Evolutionary conservation across 257 asterid genomes (phyloP), one percentile per base, ranked within the genome.

Genomic region (Fraxinus quadrangulata): DNA sequence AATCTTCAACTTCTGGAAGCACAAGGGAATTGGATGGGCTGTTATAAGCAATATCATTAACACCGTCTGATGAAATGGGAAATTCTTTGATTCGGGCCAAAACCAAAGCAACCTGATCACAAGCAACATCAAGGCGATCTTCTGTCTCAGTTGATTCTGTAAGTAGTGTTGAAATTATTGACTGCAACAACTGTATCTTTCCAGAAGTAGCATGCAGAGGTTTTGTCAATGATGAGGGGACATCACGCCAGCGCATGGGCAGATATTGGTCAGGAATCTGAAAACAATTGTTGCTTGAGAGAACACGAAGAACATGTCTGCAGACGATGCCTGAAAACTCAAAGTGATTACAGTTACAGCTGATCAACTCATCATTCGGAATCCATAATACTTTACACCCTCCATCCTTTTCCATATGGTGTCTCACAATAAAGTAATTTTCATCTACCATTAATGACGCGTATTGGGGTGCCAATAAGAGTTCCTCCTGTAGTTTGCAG

Each of bases 301-400:
- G 82, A 63, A 89, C 89, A 23, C 92, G 89, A 21, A 89, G 86
- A 66, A 85, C 70, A n/a, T 87, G 92, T 77, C 94, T 83, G 61
- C 92, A 88, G 39, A 86, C 86, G 72, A 86, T 86, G 78, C 94
- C 92, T 10, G 92, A 83, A 71, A 89, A 88, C 85, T 89, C 94
- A 12, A 88, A 89, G 66, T 83, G 84, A 17, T 82, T 85, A 72
- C 90, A 89, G 67, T 85, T 84, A 79, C 94, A 89, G 39, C 86
- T 83, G 72, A 85, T 82, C 84, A 86, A 78, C 78, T 86, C 94
- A 13, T 86, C 92, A 11, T 77, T 84, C n/a, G 92, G 88, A 66
- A 76, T 85, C 94, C 94, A 89, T 10, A 81, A n/a, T 51, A 89
- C 94, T 75, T 84, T 87, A 87, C 84, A 86, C 37, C 90, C 88